Evolutionary conservation across 257 asterid genomes (phyloP).

Genomic region (Capsicum rhomboideum): DNA sequence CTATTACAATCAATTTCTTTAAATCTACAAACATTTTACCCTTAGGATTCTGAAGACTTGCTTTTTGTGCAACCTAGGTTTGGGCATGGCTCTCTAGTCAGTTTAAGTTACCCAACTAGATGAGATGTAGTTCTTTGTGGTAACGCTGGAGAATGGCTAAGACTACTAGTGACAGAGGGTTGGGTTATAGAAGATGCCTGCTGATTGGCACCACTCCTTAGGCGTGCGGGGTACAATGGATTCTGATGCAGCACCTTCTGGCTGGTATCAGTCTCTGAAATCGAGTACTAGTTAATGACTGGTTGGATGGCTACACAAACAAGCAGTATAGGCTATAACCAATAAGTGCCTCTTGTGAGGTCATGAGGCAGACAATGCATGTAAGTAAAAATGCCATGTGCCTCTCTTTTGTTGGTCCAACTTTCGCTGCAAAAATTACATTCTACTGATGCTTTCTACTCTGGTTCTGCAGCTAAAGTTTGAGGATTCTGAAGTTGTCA

Average conservation of each 20-base stretch:
- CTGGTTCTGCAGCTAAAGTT: background rate
- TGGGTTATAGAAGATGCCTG: background rate
- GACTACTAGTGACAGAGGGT: background rate
- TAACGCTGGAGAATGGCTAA: background rate
- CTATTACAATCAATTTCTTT: background rate
- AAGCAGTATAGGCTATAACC: background rate
- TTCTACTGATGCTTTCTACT: background rate
- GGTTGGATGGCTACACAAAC: background rate
- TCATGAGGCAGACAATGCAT: background rate
- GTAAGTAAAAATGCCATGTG: background rate
- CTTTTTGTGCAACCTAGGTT: background rate
- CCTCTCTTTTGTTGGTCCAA: background rate
- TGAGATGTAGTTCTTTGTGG: background rate
- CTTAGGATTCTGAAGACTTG: background rate
- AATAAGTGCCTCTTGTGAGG: background rate
- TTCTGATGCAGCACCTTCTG: background rate
- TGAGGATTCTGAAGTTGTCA: background rate
- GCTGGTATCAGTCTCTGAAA: background rate
- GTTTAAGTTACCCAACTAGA: background rate
- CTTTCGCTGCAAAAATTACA: background rate
- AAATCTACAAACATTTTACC: background rate
- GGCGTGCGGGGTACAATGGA: background rate
- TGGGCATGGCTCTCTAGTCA: background rate
- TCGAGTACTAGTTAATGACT: background rate
- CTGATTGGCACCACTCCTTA: background rate